Percentiles rank a stretch among this genome's conserved stretches.
Conservation (phyloP, 345 rosid species). For the Populus davidiana region DNA sequence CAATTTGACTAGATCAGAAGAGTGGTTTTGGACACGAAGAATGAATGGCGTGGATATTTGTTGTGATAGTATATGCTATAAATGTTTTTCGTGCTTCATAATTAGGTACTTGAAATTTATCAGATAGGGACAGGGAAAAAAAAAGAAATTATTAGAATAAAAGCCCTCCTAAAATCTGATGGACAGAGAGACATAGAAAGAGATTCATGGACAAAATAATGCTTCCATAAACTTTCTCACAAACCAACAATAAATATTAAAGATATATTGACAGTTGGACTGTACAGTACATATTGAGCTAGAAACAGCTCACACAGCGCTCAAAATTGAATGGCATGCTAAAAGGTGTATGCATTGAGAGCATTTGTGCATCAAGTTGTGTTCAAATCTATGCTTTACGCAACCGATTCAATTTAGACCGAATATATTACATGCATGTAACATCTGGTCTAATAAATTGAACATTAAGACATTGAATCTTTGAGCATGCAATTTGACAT, state of each 20-base stretch:
- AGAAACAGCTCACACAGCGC: slow-evolving; percentile 10
- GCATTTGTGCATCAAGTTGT: neutral
- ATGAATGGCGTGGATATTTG: neutral
- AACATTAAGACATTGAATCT: too few species aligned
- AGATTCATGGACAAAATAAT: neutral
- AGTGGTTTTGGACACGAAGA: slow-evolving; percentile 19
- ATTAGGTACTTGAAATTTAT: neutral
- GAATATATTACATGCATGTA: neutral
- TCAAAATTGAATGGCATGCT: neutral
- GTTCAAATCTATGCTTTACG: neutral
- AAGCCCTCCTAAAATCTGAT: neutral
- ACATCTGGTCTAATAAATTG: neutral
- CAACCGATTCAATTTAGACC: neutral
- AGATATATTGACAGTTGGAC: neutral
- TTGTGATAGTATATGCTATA: neutral
- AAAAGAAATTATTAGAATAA: too few species aligned
- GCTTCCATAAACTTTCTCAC: slow-evolving; percentile 25
- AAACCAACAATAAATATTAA: slow-evolving; percentile 17
- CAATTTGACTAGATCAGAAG: neutral
- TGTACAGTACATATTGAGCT: neutral
- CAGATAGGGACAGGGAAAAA: neutral
- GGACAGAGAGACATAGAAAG: neutral
- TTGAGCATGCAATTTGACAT: neutral
- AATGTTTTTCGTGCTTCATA: neutral
- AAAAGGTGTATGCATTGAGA: neutral